Evolutionary conservation across 306 rosid genomes (phyloP).

Genomic region (Dalbergia cochinchinensis): DNA sequence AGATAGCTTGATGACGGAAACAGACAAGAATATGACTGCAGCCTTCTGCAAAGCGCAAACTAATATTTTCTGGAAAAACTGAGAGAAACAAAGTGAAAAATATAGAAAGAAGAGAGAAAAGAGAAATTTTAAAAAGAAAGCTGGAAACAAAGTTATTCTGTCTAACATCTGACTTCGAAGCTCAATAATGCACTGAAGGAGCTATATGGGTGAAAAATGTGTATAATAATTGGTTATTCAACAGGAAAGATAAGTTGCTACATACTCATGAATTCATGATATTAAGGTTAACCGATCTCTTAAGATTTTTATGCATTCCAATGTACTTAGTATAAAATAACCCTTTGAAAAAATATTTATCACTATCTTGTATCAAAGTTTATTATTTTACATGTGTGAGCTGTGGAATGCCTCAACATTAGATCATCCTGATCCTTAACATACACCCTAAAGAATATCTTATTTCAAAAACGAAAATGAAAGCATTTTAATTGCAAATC

Average conservation of each 20-base stretch:
- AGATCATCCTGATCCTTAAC: neutral
- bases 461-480: neutral
- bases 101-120: constrained; percentile 29
- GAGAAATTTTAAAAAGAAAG: constrained; percentile 1
- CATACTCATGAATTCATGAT: neutral
- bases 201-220: constrained; percentile 5
- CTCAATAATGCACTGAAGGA: constrained; percentile 3
- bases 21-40: neutral
- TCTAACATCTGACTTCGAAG: constrained; percentile 7
- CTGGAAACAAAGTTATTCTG: neutral
- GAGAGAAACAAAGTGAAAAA: neutral
- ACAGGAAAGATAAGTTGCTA: neutral
- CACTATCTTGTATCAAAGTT: constrained; percentile 7
- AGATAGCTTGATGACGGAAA: neutral
- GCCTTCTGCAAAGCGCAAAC: neutral
- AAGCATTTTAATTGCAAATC: constrained; percentile 30
- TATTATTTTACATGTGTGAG: neutral
- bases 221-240: constrained; percentile 8
- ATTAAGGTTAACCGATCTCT: constrained; percentile 4
- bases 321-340: neutral
- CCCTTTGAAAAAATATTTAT: constrained; percentile 8
- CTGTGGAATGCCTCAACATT: constrained; percentile 1
- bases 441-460: neutral
- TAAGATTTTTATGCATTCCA: constrained; percentile 9
- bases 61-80: constrained; percentile 15